Evolutionary conservation across 176 grass and related monocot species (phyloP).

Genomic region (Raddia guianensis): DNA sequence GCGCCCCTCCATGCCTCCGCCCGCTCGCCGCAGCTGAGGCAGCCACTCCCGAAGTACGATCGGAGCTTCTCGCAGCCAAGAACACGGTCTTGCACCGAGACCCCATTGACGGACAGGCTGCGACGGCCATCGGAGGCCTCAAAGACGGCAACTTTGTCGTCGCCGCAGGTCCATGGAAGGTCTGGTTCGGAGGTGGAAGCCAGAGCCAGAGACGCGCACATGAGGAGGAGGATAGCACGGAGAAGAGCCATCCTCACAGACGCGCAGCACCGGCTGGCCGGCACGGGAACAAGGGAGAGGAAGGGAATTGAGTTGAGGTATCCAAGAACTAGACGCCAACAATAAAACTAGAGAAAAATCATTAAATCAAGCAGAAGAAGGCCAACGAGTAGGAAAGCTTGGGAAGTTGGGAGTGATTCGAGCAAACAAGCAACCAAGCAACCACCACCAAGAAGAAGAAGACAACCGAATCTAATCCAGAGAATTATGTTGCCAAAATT

Average conservation of each 20-base stretch:
- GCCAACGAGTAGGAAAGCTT: constrained; percentile 11
- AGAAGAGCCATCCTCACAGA: neutral
- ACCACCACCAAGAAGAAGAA: constrained; percentile 4
- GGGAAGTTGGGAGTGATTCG: constrained; percentile 20
- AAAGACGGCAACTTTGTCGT: constrained; percentile 55
- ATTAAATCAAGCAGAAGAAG: constrained; percentile 11
- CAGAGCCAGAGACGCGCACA: constrained; percentile 44
- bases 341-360: neutral
- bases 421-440: neutral
- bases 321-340: constrained; percentile 23
- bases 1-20: constrained; percentile 47
- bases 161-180: constrained; percentile 60
- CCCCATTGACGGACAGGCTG: constrained; percentile 61
- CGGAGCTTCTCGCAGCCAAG: constrained; percentile 66
- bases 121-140: constrained; percentile 42
- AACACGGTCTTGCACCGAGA: constrained; percentile 54
- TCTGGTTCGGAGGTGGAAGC: constrained; percentile 34
- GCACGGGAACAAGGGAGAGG: too few species aligned
- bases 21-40: constrained; percentile 57
- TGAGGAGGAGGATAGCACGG: constrained; percentile 45
- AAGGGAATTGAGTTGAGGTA: too few species aligned
- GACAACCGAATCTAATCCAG: constrained; percentile 40
- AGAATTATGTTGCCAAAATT: neutral
- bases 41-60: constrained; percentile 62
- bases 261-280: too few species aligned